A percentile compares a stretch with the other conserved stretches of the same genome.
These are phyloP conservation scores for Alternaria sp. DNA, from an alignment of 2,329 filamentous ascomycete species.

Conservation along the genomic window DNA sequence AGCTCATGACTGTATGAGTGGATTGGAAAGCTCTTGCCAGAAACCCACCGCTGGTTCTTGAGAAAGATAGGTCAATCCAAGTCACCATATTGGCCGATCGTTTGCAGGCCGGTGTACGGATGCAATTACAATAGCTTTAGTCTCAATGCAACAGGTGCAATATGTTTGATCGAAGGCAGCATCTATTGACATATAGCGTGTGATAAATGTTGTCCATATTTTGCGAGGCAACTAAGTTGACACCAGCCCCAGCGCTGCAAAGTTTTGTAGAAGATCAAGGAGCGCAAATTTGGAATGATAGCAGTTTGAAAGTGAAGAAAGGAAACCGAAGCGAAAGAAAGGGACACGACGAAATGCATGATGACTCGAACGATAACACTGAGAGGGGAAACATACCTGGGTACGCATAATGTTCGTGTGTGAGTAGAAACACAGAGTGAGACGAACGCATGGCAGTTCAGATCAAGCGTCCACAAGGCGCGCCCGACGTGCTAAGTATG, in stretches of 20 bases:
- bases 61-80: neutral
- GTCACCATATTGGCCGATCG: neutral
- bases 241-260: neutral
- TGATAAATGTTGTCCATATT: neutral
- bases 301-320: neutral
- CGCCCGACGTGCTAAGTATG: neutral
- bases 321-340: neutral
- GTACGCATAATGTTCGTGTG: neutral
- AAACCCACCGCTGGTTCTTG: neutral
- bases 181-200: neutral
- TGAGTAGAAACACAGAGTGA: neutral
- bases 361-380: neutral
- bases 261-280: neutral
- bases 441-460: neutral
- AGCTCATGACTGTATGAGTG: neutral
- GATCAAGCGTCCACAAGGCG: neutral
- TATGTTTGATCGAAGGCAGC: too few relatives aligned
- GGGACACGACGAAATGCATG: neutral
- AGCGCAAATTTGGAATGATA: neutral
- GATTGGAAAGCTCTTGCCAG: neutral
- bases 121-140: neutral
- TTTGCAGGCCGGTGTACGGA: neutral
- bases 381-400: neutral
- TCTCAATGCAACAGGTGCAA: neutral
- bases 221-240: neutral